Conservation (phyloP, 768 basidiomycete species). For the Phaeolepiota aurea region DNA sequence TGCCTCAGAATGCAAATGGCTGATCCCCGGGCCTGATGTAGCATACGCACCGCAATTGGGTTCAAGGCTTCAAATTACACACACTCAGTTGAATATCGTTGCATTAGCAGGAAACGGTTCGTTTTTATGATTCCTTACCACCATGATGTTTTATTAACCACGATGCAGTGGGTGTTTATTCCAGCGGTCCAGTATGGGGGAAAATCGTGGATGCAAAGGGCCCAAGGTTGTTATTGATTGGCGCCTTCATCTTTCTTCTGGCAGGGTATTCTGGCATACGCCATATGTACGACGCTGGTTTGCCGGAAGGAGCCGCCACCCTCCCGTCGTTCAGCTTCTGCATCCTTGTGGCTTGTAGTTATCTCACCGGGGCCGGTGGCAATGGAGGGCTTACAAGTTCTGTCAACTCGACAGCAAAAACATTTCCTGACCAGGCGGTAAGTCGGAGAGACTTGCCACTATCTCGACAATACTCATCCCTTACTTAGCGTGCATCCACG, state of each 20-base stretch:
- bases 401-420: constrained; percentile 78
- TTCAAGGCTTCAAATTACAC: constrained; percentile 60
- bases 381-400: constrained; percentile 63
- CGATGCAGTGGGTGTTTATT: constrained; percentile 64
- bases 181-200: constrained; percentile 72
- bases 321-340: constrained; percentile 34
- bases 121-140: constrained; percentile 11
- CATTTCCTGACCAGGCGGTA: constrained; percentile 66
- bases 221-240: constrained; percentile 56
- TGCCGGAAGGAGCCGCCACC: constrained; percentile 22
- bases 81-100: constrained; percentile 78
- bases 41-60: constrained; percentile 88
- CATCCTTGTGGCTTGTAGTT: constrained; percentile 53
- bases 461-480: constrained; percentile 1
- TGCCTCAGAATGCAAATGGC: too few relatives aligned
- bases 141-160: neutral
- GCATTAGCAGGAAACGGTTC: constrained; percentile 73
- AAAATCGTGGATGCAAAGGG: constrained; percentile 68
- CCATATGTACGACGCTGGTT: constrained; percentile 51
- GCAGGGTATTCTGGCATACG: constrained; percentile 72
- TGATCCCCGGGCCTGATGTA: too few relatives aligned
- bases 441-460: constrained; percentile 14
- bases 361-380: constrained; percentile 71
- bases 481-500: constrained; percentile 58
- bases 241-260: constrained; percentile 52